Percentiles rank a stretch among this genome's conserved stretches.
Evolutionary conservation across 1,284 basidiomycete species (phyloP).

Genomic region (Moesziomyces globuligerus): DNA sequence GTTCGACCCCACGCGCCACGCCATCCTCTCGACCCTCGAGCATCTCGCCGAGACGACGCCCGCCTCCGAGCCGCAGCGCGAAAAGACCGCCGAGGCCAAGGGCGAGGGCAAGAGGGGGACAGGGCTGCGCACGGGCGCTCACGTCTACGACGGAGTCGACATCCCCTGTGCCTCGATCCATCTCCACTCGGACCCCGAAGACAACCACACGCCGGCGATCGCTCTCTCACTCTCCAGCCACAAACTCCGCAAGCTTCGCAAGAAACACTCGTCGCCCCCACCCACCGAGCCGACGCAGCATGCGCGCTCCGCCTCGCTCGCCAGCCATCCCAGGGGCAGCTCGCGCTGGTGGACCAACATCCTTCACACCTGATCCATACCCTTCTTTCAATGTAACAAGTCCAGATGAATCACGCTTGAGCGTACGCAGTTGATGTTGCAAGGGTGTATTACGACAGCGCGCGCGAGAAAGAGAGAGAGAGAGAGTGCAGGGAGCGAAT

Average conservation of each 20-base stretch:
- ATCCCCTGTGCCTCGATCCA: slow-evolving; percentile 56
- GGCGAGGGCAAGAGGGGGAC: background rate
- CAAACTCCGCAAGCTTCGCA: slow-evolving; percentile 15
- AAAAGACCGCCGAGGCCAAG: background rate
- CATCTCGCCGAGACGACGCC: background rate
- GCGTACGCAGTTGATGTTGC: no score
- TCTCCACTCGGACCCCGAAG: slow-evolving; percentile 48
- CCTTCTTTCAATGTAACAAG: background rate
- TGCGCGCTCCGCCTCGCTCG: no score
- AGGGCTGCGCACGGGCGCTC: slow-evolving; percentile 36
- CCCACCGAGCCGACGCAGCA: no score
- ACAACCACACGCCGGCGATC: slow-evolving; percentile 27
- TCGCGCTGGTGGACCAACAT: slow-evolving; percentile 29
- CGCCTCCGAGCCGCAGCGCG: background rate
- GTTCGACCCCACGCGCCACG: slow-evolving; percentile 15
- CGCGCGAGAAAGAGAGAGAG: background rate
- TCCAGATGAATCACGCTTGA: no score
- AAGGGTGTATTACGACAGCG: no score
- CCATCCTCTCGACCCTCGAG: background rate
- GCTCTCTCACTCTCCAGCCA: slow-evolving; percentile 6
- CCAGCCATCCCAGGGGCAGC: slow-evolving; percentile 9
- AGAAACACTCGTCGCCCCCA: slow-evolving; percentile 5
- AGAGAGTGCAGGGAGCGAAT: no score
- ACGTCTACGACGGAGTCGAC: slow-evolving; percentile 53
- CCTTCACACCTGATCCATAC: slow-evolving; percentile 6